Base-by-base conservation (phyloP, 2,329 filamentous ascomycete genomes). In the Colletotrichum brevisporum region DNA sequence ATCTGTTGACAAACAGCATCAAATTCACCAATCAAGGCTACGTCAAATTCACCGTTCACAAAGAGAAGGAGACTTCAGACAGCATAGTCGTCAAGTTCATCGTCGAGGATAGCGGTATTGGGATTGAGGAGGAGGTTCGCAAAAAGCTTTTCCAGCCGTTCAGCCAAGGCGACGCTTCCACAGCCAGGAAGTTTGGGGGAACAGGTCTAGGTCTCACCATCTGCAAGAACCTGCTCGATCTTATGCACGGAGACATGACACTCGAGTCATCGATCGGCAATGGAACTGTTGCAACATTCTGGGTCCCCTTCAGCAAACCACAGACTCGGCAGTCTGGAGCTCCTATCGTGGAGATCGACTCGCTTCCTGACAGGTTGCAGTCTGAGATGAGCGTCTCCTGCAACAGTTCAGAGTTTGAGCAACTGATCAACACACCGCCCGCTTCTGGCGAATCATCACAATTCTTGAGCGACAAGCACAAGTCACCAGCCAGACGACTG, bases 191-290 rank as follows among this genome's bases (percentile, higher is more conserved):
- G n/a, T 95, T 94, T 77, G 92, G 92, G 47, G 93, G 93, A 1
- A 95, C 92, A 1, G 93, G 92, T 1, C 81, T 95, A 0, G 93
- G 93, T 0, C 79, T 95, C 70, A 94, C 92, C 2, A 95, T 95
- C 73, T 93, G 90, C 80, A 95, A 95, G 78, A 94, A 94, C 71
- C 83, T 94, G 6, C 85, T 95, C 3, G 91, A 94, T 68, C 80
- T 95, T 27, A 95, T 96, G 93, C 88, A 89, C 67, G 93, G 93
- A 6, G 81, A 86, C n/a, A 95, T 96, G 71, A 85, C 84, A 0
- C 82, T 95, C 0, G 86, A 93, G 59, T 94, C 92, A 0, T 87
- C 84, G 2, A 78, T 91, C 1, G 91, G 90, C 2, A 82, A 83
- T 10, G 93, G 93, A 4, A 95, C 92, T 0, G 92, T 85, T n/a